Evolutionary conservation across 2,329 filamentous ascomycete species (phyloP).

Genomic region (Clarireedia sp.): DNA sequence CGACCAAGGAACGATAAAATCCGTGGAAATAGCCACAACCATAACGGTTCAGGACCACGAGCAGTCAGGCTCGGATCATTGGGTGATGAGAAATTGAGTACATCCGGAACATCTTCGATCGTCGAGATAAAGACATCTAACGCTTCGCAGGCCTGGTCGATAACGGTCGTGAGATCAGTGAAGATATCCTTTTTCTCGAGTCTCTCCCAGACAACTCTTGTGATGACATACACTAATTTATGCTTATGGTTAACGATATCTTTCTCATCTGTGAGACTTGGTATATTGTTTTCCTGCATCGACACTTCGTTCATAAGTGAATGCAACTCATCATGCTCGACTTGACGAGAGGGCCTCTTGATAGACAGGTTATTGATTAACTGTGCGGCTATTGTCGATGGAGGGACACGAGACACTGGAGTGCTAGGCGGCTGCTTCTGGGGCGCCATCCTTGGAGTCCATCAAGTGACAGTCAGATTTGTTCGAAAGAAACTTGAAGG

Average conservation of each 20-base stretch:
- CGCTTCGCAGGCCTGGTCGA: constrained; percentile 59
- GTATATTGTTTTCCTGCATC: constrained; percentile 51
- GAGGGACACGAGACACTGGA: constrained; percentile 35
- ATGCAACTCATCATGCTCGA: constrained; percentile 67
- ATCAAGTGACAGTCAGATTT: constrained; percentile 8
- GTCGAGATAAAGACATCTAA: constrained; percentile 70
- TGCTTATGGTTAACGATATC: constrained; percentile 71
- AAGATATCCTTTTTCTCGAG: constrained; percentile 63
- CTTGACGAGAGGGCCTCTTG: constrained; percentile 50
- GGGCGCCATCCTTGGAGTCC: constrained; percentile 21
- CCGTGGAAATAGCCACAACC: constrained; percentile 56
- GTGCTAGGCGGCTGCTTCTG: constrained; percentile 12
- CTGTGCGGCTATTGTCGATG: constrained; percentile 81
- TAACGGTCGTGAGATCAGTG: constrained; percentile 43
- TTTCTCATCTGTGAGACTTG: constrained; percentile 41
- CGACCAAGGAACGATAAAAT: constrained; percentile 50
- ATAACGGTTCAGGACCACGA: constrained; percentile 53
- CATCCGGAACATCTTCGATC: constrained; percentile 63
- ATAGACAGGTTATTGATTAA: constrained; percentile 74
- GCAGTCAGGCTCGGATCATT: constrained; percentile 3
- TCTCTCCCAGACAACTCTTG: constrained; percentile 68
- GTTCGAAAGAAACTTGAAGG: neutral
- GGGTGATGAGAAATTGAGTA: constrained; percentile 46
- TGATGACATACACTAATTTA: constrained; percentile 76
- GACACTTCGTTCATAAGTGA: constrained; percentile 53